Percentiles rank a stretch among this genome's conserved stretches.
These are phyloP conservation scores for Calvatia gigantea DNA, from an alignment of 768 basidiomycete genomes.

Conservation along the genomic window DNA sequence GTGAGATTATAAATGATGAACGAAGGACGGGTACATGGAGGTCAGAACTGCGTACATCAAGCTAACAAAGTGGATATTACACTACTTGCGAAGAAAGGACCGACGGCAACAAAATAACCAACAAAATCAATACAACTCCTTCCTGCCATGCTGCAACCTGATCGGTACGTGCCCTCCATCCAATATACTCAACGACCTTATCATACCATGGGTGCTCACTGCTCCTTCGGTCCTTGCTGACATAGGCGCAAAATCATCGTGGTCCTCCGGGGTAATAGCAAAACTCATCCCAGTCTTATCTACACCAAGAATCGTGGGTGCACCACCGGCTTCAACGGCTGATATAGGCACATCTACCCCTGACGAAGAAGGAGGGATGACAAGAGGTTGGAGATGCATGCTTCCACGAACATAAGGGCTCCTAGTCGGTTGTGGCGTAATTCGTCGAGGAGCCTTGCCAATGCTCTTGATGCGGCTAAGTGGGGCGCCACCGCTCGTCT, in stretches of 20 bases:
- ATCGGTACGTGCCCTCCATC: constrained; percentile 16
- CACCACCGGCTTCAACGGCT: neutral
- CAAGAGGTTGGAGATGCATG: constrained; percentile 30
- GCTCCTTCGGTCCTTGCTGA: neutral
- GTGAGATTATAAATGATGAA: no score
- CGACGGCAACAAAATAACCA: neutral
- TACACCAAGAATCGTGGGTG: constrained; percentile 1
- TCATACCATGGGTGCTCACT: constrained; percentile 13
- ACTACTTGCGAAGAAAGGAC: neutral
- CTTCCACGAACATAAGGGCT: constrained; percentile 24
- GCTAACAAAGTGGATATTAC: no score
- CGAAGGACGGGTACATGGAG: no score
- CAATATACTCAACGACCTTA: constrained; percentile 28
- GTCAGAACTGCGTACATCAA: no score
- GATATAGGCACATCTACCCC: constrained; percentile 7
- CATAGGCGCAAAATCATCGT: constrained; percentile 16
- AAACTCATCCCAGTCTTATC: constrained; percentile 20
- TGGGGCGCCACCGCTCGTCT: neutral
- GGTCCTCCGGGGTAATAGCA: constrained; percentile 21
- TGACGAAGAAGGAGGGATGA: constrained; percentile 21
- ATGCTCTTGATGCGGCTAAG: constrained; percentile 34
- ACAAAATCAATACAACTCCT: neutral
- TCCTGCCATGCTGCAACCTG: constrained; percentile 1
- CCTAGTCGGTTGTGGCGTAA: constrained; percentile 29
- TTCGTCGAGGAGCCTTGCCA: constrained; percentile 33